These are phyloP conservation scores for Candida pseudoglaebosa DNA, from an alignment of 805 yeast species.

Conservation along the genomic window DNA sequence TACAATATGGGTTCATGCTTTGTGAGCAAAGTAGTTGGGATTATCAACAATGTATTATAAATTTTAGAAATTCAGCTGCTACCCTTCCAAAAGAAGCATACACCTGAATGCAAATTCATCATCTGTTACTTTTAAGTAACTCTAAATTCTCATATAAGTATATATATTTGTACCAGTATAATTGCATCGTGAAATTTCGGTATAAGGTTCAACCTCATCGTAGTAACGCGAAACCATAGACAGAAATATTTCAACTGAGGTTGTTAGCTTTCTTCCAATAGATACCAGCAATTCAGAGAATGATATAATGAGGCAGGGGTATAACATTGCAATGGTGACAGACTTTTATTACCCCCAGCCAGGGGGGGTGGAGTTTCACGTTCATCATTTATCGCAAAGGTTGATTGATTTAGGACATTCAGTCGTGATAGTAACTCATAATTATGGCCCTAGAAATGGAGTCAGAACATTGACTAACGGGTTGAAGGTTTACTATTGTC, in stretches of 20 bases:
- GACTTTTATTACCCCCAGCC: conserved; percentile 98
- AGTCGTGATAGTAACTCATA: conserved; percentile 84
- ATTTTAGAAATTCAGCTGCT: conserved; percentile 65
- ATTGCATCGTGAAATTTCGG: no score
- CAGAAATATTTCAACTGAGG: background rate
- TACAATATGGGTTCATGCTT: conserved; percentile 78
- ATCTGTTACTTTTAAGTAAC: no score
- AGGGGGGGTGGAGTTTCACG: conserved; percentile 96
- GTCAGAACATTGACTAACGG: conserved; percentile 84
- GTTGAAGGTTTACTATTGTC: conserved; percentile 86
- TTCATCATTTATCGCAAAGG: conserved; percentile 84
- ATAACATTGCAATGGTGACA: conserved; percentile 68
- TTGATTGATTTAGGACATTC: conserved; percentile 78
- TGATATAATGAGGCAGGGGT: conserved; percentile 16
- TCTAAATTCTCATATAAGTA: no score
- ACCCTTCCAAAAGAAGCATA: conserved; percentile 44
- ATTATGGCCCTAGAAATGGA: conserved; percentile 79
- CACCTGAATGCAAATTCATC: no score
- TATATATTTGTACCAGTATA: no score
- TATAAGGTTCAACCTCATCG: background rate
- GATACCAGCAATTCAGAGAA: conserved; percentile 1
- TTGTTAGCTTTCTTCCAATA: background rate
- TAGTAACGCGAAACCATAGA: background rate
- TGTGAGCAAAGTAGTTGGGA: conserved; percentile 89
- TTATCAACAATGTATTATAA: conserved; percentile 60